phyloP scores from a whole-genome alignment of 441 rosid species.

The Gossypium lobatum region DNA sequence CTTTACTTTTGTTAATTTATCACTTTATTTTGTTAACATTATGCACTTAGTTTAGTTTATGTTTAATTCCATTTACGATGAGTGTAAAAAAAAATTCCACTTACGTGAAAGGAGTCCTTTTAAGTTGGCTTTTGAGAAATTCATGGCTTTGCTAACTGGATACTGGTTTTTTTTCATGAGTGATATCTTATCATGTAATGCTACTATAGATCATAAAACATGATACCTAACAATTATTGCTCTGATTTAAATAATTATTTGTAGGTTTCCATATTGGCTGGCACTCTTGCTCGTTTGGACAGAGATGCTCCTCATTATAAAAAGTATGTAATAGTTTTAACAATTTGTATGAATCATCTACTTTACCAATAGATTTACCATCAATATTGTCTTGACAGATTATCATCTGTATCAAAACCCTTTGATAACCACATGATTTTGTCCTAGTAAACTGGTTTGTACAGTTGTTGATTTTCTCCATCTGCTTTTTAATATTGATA shows the following conservation, averaged over 20 bases:
- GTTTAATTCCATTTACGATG: constrained; percentile 1
- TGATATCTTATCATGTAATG: not conserved
- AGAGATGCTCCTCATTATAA: constrained; percentile 92
- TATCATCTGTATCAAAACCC: constrained; percentile 4
- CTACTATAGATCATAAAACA: not conserved
- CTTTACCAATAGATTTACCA: not conserved
- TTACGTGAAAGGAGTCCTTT: not conserved
- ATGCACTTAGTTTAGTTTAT: not conserved
- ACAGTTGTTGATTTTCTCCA: not conserved
- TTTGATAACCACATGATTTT: constrained; percentile 5
- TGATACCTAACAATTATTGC: not conserved
- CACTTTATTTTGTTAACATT: not conserved
- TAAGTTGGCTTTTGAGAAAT: constrained; percentile 1
- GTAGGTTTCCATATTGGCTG: constrained; percentile 96
- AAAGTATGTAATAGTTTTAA: constrained; percentile 46
- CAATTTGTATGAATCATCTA: not conserved
- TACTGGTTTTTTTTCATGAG: not conserved
- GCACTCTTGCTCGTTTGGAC: constrained; percentile 96
- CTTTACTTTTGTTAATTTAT: not conserved
- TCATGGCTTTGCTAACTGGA: constrained; percentile 5
- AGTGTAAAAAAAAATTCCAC: not conserved
- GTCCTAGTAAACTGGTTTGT: not conserved
- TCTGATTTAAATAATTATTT: constrained; percentile 23
- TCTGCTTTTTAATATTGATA: not conserved
- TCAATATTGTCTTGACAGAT: not conserved